Evolutionary conservation across 2,329 filamentous ascomycete genomes (phyloP).

Genomic region (Alternaria dauci): DNA sequence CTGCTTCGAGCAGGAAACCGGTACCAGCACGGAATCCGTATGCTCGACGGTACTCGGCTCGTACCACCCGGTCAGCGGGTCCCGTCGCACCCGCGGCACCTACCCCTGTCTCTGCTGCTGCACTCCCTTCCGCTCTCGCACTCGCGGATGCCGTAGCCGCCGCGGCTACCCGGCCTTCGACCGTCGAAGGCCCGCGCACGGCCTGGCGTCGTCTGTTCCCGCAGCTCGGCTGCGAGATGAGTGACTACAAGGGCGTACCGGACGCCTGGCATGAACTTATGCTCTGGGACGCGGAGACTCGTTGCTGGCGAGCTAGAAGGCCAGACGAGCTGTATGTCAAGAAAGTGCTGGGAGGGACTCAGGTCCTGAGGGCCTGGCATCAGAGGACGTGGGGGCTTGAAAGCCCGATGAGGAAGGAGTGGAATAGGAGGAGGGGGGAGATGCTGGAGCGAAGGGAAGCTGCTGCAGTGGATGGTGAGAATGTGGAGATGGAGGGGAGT

Average conservation of each 20-base stretch:
- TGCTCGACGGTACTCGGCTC: neutral
- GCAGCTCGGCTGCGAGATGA: neutral
- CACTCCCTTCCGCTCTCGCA: too few species aligned
- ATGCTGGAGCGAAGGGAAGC: too few species aligned
- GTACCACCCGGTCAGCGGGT: rapidly evolving
- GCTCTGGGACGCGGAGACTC: neutral
- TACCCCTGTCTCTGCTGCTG: neutral
- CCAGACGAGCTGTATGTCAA: neutral
- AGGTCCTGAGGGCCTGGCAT: too few species aligned
- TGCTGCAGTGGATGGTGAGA: too few species aligned
- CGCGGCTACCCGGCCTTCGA: too few species aligned
- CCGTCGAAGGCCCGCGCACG: neutral
- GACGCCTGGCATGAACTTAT: slow-evolving; percentile 8
- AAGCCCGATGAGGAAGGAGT: neutral
- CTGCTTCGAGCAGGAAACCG: neutral
- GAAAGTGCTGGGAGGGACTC: neutral
- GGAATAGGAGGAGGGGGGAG: neutral
- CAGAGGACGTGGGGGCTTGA: neutral
- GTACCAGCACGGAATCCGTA: neutral
- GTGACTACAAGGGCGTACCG: neutral
- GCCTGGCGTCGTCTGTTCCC: slow-evolving; percentile 3
- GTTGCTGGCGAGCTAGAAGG: neutral
- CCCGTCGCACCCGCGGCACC: neutral
- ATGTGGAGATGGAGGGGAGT: neutral
- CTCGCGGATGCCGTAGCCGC: too few species aligned